These are phyloP conservation scores for Hansfordia pulvinata DNA, from an alignment of 2,329 filamentous ascomycete species.

Conservation along the genomic window DNA sequence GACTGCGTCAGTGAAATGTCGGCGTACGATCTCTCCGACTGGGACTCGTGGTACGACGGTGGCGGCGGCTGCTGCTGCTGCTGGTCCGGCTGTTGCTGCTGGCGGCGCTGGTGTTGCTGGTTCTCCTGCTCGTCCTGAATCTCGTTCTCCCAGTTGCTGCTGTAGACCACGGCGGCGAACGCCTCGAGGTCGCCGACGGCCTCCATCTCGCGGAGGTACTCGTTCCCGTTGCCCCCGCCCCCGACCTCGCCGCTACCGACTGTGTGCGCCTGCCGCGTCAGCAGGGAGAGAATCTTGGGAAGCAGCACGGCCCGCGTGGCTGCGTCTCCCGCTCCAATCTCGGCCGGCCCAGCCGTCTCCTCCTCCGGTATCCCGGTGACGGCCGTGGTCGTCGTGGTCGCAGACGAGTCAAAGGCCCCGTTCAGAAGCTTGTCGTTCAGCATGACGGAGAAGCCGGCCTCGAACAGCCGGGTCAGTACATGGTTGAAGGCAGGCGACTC, in stretches of 20 bases:
- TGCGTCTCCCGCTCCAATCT: slow-evolving; percentile 1
- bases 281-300: slow-evolving; percentile 77
- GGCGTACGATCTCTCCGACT: no score
- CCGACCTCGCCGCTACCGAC: slow-evolving; percentile 64
- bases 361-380: slow-evolving; percentile 29
- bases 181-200: slow-evolving; percentile 62
- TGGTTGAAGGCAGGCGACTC: slow-evolving; percentile 86
- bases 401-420: slow-evolving; percentile 59
- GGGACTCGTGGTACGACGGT: no score
- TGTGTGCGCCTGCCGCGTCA: slow-evolving; percentile 79
- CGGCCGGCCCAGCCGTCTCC: slow-evolving; percentile 26
- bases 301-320: slow-evolving; percentile 53
- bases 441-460: slow-evolving; percentile 73
- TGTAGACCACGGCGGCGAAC: slow-evolving; percentile 79
- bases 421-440: slow-evolving; percentile 70
- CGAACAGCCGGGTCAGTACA: slow-evolving; percentile 74
- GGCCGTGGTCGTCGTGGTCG: slow-evolving; percentile 12
- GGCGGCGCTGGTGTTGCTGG: no score
- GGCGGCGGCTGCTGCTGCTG: slow-evolving; percentile 3
- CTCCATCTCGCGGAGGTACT: slow-evolving; percentile 64
- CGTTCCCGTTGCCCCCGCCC: slow-evolving; percentile 25
- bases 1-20: no score
- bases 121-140: slow-evolving; percentile 32
- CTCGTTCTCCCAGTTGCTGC: slow-evolving; percentile 66
- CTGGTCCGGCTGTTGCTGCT: not conserved